Conservation (phyloP, 352 stramenopile genomes). For the Globisporangium takayamanum region DNA sequence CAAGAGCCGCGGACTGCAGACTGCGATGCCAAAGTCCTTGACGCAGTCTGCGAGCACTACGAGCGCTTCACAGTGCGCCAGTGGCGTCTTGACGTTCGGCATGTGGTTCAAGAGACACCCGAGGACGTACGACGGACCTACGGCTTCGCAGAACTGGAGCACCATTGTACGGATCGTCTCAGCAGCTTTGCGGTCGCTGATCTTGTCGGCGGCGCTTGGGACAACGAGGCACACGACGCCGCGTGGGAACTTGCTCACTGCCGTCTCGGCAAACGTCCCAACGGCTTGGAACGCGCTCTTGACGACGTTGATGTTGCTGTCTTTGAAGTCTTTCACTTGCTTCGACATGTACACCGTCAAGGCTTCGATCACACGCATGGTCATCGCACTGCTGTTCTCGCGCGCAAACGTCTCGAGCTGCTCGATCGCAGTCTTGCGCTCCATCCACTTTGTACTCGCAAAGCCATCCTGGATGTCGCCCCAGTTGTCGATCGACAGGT, state of each 20-base stretch:
- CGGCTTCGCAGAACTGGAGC: slow-evolving; percentile 66
- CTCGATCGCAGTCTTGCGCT: slow-evolving; percentile 76
- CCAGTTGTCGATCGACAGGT: slow-evolving; percentile 63
- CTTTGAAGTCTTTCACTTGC: slow-evolving; percentile 83
- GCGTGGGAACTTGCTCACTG: slow-evolving; percentile 55
- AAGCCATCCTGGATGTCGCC: slow-evolving; percentile 47
- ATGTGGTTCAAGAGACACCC: slow-evolving; percentile 74
- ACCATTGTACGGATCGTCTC: slow-evolving; percentile 70
- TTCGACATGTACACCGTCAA: slow-evolving; percentile 66
- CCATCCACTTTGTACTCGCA: slow-evolving; percentile 73
- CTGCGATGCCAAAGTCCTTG: slow-evolving; percentile 64
- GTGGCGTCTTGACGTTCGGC: slow-evolving; percentile 68
- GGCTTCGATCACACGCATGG: slow-evolving; percentile 57
- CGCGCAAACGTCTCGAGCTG: slow-evolving; percentile 51
- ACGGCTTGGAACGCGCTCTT: slow-evolving; percentile 82
- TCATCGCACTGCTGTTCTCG: slow-evolving; percentile 46
- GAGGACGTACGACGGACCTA: slow-evolving; percentile 66
- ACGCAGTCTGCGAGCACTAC: slow-evolving; percentile 61
- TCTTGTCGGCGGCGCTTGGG: slow-evolving; percentile 72
- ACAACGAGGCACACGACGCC: slow-evolving; percentile 68
- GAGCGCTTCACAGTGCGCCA: slow-evolving; percentile 69
- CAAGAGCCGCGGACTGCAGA: slow-evolving; percentile 63
- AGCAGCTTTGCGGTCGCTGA: slow-evolving; percentile 71
- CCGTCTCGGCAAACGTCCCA: slow-evolving; percentile 56
- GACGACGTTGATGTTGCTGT: slow-evolving; percentile 87